Evolutionary conservation across 495 filamentous ascomycete genomes (phyloP).

Genomic region (Tuber indicum): DNA sequence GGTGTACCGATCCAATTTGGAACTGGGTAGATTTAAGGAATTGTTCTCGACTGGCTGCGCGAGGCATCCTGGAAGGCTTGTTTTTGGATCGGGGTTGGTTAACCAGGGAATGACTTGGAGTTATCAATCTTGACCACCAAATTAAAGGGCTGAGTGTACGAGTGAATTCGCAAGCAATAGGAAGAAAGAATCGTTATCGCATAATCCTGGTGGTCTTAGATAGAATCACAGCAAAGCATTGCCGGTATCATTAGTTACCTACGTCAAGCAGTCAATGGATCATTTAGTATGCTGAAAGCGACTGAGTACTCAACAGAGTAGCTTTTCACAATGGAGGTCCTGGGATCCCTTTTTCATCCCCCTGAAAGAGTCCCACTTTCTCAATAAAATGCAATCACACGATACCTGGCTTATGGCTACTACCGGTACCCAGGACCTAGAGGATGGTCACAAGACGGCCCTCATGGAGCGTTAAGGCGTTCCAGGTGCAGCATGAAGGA

Average conservation of each 20-base stretch:
- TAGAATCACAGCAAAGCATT: neutral
- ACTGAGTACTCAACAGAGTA: neutral
- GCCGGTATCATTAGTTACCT: no score
- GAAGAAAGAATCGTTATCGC: neutral
- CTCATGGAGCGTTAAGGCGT: neutral
- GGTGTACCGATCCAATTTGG: neutral
- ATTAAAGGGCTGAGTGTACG: neutral
- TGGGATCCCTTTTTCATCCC: neutral
- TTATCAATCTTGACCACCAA: neutral
- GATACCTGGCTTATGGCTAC: neutral
- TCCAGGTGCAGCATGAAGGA: neutral
- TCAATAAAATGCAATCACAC: neutral
- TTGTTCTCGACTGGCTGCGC: neutral
- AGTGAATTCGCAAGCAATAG: neutral
- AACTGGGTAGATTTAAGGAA: neutral
- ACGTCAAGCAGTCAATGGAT: neutral
- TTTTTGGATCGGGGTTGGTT: neutral
- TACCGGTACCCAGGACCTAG: neutral
- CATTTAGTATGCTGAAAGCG: neutral
- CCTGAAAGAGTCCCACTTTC: neutral
- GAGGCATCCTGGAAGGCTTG: neutral
- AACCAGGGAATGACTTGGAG: neutral
- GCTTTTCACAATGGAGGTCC: neutral
- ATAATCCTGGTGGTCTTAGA: neutral
- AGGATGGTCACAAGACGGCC: neutral